phyloP scores from a whole-genome alignment of 768 basidiomycete genomes.

The Kwoniella heveanensis region DNA sequence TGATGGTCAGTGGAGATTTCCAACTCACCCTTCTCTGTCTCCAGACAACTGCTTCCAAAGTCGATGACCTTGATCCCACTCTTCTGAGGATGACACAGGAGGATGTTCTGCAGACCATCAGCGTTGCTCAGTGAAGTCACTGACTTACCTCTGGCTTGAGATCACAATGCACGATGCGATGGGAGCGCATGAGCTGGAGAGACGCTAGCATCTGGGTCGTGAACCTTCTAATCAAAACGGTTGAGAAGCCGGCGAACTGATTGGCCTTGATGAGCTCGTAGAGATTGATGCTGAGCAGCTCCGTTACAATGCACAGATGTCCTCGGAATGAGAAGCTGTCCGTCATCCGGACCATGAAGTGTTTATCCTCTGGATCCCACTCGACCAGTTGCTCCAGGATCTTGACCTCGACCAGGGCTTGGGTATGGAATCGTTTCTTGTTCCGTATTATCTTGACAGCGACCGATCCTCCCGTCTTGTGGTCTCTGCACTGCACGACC shows the following conservation, averaged over 20 bases:
- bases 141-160: conserved; percentile 88
- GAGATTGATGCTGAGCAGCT: conserved; percentile 94
- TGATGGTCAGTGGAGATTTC: too few relatives aligned
- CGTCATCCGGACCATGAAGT: conserved; percentile 96
- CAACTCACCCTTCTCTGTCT: conserved; percentile 89
- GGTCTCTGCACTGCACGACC: conserved; percentile 91
- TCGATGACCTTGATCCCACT: conserved; percentile 98
- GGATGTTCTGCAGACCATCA: conserved; percentile 70
- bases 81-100: conserved; percentile 90
- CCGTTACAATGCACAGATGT: conserved; percentile 97
- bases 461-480: conserved; percentile 91
- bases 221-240: conserved; percentile 89
- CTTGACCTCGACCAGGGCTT: conserved; percentile 98
- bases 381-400: conserved; percentile 92
- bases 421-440: conserved; percentile 98
- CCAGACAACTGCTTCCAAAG: conserved; percentile 97
- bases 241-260: conserved; percentile 97
- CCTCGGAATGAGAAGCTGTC: conserved; percentile 98
- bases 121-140: conserved; percentile 3
- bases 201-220: conserved; percentile 93
- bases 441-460: conserved; percentile 99
- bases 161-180: conserved; percentile 98
- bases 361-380: conserved; percentile 98
- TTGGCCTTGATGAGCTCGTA: conserved; percentile 99
- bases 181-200: conserved; percentile 88